Base-by-base conservation (phyloP, 345 rosid genomes). In the Erysimum cheiranthoides region DNA sequence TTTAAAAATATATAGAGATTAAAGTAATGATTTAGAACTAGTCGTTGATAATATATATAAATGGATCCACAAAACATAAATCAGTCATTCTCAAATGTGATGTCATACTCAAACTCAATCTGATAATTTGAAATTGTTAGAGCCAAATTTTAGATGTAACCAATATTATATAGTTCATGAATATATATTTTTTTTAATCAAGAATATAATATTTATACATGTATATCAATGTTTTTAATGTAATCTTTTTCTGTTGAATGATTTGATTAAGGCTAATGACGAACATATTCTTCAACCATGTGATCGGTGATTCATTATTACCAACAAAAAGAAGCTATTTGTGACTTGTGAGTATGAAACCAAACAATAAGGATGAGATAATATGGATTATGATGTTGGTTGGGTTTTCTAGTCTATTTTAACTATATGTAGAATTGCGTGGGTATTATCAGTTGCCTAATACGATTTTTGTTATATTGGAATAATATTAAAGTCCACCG, bases 401-500 rank as follows among this genome's bases (percentile, higher is more conserved):
- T 18, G 3, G 12, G 13, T 21, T 8, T 43, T 43, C 47, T 43
- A 40, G 47, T 5, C 16, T 2, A 34, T 34, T 34, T 34, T 34
- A 73, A 36, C 17, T 14, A 16, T 45, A 45, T 27, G 13, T 27
- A 57, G 25, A 40, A 40, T 13, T 63, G 3, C 28, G 54, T 51
- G 69, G 70, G n/a, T 18, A 31, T 13, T 18, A 13, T 64, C 43
- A 73, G 28, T 50, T 62, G 40, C 39, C 39, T 28, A 30, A 12
- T 51, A 38, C 16, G 38, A 61, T 39, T 36, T 39, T 28, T 53
- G 45, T 56, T 31, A 64, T 21, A 21, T 10, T 54, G 34, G 64
- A 64, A 52, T 31, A 64, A 32, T 42, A 6, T 64, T 65, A 9
- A 21, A 34, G 38, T 14, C 71, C 36, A 32, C 63, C 64, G 61